A percentile compares a stretch with the other conserved stretches of the same genome.
Conservation (phyloP, 306 rosid species). For the Acacia confusa region DNA sequence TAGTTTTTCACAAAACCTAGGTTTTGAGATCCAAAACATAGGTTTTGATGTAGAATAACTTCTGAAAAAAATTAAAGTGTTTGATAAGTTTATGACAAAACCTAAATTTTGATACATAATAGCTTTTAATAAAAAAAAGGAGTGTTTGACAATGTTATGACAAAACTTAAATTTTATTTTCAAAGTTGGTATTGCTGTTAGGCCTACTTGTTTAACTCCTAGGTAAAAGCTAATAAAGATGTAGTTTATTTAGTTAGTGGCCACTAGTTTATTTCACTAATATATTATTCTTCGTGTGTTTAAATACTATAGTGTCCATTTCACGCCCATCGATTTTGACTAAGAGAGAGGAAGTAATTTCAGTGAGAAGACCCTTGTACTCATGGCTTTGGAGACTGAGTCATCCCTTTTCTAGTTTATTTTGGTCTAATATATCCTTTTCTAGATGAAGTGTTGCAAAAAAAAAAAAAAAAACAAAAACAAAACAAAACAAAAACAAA, state of each 20-base stretch:
- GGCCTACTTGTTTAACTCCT: conserved; percentile 10
- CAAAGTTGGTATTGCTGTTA: too few species aligned
- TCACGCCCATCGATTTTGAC: conserved; percentile 65
- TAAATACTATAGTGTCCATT: conserved; percentile 44
- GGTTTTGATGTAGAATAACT: too few species aligned
- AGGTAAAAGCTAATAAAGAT: conserved; percentile 2
- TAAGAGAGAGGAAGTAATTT: conserved; percentile 33
- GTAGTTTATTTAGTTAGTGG: conserved; percentile 52
- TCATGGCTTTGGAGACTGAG: conserved; percentile 70
- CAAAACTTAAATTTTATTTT: too few species aligned
- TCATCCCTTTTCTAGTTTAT: conserved; percentile 48
- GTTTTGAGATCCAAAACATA: too few species aligned
- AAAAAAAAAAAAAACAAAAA: conserved; percentile 42
- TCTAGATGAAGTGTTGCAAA: background rate
- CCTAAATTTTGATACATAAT: too few species aligned
- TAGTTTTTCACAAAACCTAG: too few species aligned
- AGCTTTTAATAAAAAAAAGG: too few species aligned
- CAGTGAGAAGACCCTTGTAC: conserved; percentile 47
- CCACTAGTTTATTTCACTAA: conserved; percentile 52
- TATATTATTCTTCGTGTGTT: conserved; percentile 37
- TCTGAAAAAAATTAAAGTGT: too few species aligned
- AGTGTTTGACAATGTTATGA: too few species aligned
- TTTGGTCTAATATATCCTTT: background rate
- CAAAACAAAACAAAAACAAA: conserved; percentile 44
- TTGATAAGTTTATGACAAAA: too few species aligned